Base-by-base conservation (phyloP, 345 rosid species). In the Citrus trifoliata region DNA sequence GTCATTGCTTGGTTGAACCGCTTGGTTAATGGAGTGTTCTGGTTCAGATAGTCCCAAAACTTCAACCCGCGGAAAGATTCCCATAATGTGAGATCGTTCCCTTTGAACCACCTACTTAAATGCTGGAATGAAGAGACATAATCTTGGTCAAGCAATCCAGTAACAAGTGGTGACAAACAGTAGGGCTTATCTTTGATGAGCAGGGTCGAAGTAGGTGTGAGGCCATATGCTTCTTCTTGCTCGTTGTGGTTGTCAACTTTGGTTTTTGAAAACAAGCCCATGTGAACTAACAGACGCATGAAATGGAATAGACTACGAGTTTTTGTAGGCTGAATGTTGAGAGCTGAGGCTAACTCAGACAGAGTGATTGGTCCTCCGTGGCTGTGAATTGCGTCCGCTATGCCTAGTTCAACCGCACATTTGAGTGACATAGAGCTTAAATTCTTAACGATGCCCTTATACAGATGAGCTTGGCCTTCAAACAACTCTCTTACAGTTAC, bases 381-480 rank as follows among this genome's bases (percentile, higher is more conserved):
- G 74, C 58, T 69, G 68, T 90, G 85, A 74, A 90, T 55, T 48
- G 62, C 55, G 73, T 86, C 89, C 0, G 88, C 87, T 40, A 88
- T 86, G 71, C 85, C 86, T 1, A 90, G 83, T 70, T 86, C 83
- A 76, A 85, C 82, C 1, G 88, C 88, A 38, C 88, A 85, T 55
- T 85, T 82, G 16, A 88, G 89, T 1, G 87, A 80, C 89, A 86
- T 83, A 3, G 92, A 90, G 62, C 79, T 72, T 3, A 89, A 38
- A 83, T 68, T 75, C 86, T 46, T 83, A 80, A 81, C 21, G 37
- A 83, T 87, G 51, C 14, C 51, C 51, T 77, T 81, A 40, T 84
- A 82, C 46, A 90, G 55, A 76, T 84, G 85, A 80, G 78, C 64
- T 62, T 90, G 89, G 66, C 92, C 88, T 76, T 73, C 77, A 59